Evolutionary conservation across 805 yeast species (phyloP).

Genomic region (fission yeast (Schizosaccharomyces pombe)): DNA sequence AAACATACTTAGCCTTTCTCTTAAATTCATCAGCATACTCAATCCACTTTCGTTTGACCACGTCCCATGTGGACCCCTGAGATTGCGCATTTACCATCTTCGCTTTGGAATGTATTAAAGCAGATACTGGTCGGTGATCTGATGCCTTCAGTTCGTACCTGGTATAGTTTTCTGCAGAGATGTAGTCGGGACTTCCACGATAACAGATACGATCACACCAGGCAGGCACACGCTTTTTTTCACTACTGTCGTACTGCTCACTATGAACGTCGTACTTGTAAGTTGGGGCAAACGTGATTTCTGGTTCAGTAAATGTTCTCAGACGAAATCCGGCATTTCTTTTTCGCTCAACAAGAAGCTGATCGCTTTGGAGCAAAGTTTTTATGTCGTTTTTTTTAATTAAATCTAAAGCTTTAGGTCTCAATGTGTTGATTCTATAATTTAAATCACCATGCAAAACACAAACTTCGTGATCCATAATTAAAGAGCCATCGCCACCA

Average conservation of each 20-base stretch:
- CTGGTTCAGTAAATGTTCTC: conserved; percentile 62
- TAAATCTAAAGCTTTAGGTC: conserved; percentile 44
- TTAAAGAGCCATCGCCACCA: conserved; percentile 24
- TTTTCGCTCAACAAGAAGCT: conserved; percentile 53
- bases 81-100: conserved; percentile 28
- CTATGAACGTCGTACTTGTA: conserved; percentile 85
- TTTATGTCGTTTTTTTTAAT: conserved; percentile 27
- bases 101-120: conserved; percentile 38
- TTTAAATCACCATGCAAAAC: conserved; percentile 91
- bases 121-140: conserved; percentile 80
- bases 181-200: conserved; percentile 26
- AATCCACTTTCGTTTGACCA: background rate
- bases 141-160: conserved; percentile 41
- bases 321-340: conserved; percentile 37
- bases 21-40: background rate
- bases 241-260: conserved; percentile 60
- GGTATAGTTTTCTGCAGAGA: conserved; percentile 38
- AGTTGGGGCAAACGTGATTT: conserved; percentile 66
- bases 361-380: conserved; percentile 47
- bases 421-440: conserved; percentile 41
- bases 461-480: conserved; percentile 58
- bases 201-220: conserved; percentile 87
- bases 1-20: background rate
- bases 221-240: conserved; percentile 80
- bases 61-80: background rate